Base-by-base conservation (phyloP, 2,329 filamentous ascomycete genomes). In the Simplicillium aogashimaense region DNA sequence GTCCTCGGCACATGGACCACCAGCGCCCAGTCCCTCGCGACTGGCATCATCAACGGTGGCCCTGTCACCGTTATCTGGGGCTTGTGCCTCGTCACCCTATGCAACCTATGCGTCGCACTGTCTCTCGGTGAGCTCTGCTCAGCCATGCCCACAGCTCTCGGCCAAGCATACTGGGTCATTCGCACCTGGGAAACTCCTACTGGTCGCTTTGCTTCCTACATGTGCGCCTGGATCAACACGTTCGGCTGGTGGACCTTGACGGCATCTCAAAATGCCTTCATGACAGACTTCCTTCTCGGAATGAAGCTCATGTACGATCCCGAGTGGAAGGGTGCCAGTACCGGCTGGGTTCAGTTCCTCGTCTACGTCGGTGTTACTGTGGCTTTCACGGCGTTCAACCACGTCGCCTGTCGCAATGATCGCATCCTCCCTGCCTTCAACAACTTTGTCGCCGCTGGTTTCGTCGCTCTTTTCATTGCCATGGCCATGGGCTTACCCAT, bases 191-290 rank as follows among this genome's bases (percentile, higher is more conserved):
- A 38, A 56, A 65, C 61, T 36, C 54, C 42, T 49, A 50, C 12
- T 1, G 74, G 72, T 2, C 64, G 73, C 2, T 72, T 75, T 44
- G 49, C 55, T 4, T 73, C 69, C 1, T 78, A 77, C 48, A 63
- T 77, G 55, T 74, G 71, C 46, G 74, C 73, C 2, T 77, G 72
- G 71, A 73, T 76, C 49, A 77, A 77, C 53, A 74, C 67, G 0
- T 76, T 76, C 43, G 74, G 73, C 11, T 78, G 74, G 74, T 74
- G 71, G 64, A 69, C 71, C 0, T 53, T 77, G 42, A 69, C 69
- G 0, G 74, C 73, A 0, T 75, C 70, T 2, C 69, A 74, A 43
- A 63, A 70, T 17, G 72, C 71, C 11, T 77, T 78, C 49, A 76
- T 77, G 71, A 68, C 70, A 3, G 63, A 74, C 47, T 74, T 78